phyloP scores from a whole-genome alignment of 1,284 basidiomycete genomes.

The Cystobasidiaceae sp. region DNA sequence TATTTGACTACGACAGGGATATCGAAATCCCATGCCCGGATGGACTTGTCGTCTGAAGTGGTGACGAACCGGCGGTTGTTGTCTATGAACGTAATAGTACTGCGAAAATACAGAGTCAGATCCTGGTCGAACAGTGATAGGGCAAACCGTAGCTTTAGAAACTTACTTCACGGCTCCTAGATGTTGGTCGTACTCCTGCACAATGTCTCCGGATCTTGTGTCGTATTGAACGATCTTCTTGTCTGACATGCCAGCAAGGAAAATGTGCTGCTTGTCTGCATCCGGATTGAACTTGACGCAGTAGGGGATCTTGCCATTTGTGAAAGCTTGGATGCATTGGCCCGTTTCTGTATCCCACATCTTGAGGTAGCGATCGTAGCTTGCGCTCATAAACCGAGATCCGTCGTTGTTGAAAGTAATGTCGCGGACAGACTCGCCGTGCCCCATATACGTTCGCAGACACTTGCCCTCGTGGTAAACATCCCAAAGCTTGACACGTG shows the following conservation, averaged over 20 bases:
- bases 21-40: slow-evolving; percentile 75
- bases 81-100: slow-evolving; percentile 95
- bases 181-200: slow-evolving; percentile 98
- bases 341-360: slow-evolving; percentile 98
- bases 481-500: slow-evolving; percentile 99
- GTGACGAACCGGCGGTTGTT: slow-evolving; percentile 95
- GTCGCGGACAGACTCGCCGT: slow-evolving; percentile 93
- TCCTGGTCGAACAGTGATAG: background rate
- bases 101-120: slow-evolving; percentile 46
- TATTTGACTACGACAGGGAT: slow-evolving; percentile 85
- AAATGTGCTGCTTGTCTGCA: slow-evolving; percentile 89
- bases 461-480: slow-evolving; percentile 95
- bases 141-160: background rate
- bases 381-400: slow-evolving; percentile 80
- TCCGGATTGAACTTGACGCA: slow-evolving; percentile 94
- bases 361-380: slow-evolving; percentile 95
- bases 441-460: slow-evolving; percentile 93
- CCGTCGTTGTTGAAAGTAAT: slow-evolving; percentile 92
- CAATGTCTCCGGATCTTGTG: slow-evolving; percentile 83
- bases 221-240: slow-evolving; percentile 99
- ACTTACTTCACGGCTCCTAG: slow-evolving; percentile 70
- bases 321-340: slow-evolving; percentile 89
- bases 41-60: slow-evolving; percentile 98
- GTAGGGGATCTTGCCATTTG: slow-evolving; percentile 94
- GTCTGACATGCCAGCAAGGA: slow-evolving; percentile 97